phyloP scores from a whole-genome alignment of 805 yeast genomes.

The Wickerhamomyces ciferrii region DNA sequence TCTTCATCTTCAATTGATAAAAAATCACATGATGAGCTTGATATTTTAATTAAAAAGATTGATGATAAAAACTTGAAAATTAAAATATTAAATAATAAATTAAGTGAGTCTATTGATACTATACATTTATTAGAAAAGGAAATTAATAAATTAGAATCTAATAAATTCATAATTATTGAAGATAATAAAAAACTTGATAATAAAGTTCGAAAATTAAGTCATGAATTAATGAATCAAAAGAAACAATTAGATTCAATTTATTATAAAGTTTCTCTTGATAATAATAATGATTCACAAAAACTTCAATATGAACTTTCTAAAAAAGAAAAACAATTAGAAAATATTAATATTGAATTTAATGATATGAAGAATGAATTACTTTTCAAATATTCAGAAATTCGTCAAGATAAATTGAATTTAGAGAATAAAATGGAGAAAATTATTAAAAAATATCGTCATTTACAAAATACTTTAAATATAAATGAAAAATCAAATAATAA shows the following conservation, averaged over 20 bases:
- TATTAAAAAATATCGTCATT: constrained; percentile 17
- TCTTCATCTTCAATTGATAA: too few relatives aligned
- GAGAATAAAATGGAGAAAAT: constrained; percentile 28
- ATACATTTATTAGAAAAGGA: constrained; percentile 24
- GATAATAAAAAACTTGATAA: constrained; percentile 29
- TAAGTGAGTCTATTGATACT: constrained; percentile 20
- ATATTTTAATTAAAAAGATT: constrained; percentile 19
- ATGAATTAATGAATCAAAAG: constrained; percentile 26
- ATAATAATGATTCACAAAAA: background rate
- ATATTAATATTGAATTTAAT: constrained; percentile 20
- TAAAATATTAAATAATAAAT: constrained; percentile 16
- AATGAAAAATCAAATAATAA: constrained; percentile 11
- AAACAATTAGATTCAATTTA: constrained; percentile 4
- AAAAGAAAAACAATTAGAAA: constrained; percentile 12
- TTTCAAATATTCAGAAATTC: constrained; percentile 18
- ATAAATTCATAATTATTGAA: constrained; percentile 20
- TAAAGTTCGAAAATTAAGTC: constrained; percentile 22
- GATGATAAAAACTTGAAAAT: constrained; percentile 19
- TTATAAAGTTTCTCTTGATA: background rate
- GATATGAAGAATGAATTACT: constrained; percentile 26
- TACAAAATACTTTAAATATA: constrained; percentile 18
- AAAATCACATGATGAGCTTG: constrained; percentile 7
- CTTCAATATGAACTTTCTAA: constrained; percentile 10
- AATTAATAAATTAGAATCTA: constrained; percentile 26
- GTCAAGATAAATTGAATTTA: constrained; percentile 21